Base-by-base conservation (phyloP, 73 alveolate species). In the Urostyla sp. region DNA sequence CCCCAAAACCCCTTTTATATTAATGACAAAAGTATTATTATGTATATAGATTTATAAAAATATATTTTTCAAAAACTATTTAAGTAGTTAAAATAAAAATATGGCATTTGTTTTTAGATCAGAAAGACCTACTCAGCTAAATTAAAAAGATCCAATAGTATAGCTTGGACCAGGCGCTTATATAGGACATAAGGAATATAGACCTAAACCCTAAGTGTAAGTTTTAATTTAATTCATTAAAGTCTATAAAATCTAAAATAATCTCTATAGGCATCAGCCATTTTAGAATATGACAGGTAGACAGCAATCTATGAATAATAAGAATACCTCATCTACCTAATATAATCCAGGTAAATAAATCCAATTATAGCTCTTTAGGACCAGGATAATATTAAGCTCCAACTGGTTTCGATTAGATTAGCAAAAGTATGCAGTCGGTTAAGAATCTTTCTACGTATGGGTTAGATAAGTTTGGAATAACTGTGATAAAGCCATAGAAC, bases 91-190 rank as follows among this genome's bases (percentile, higher is more conserved):
- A 60, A 74, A 54, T 50, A 74, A 24, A 44, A 85, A n/a, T n/a
- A n/a, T 85, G 93, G 93, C 93, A 0, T 85, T 85, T 67, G 93
- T 85, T 13, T 85, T 24, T 36, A 28, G 89, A 51, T 52, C 93
- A 32, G 93, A 85, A 20, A 46, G 93, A 30, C 49, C 55, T 4
- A 75, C 48, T 7, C 75, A 78, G 31, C 23, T 78, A 35, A 43
- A 55, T 36, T 69, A 72, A 0, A 35, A 63, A n/a, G 72, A 48
- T 15, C 21, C 54, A 20, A 48, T 72, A 30, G 57, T 69, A 26
- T 20, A 54, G 3, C 67, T 83, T 0, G 91, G 91, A 0, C 91
- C 91, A 1, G 91, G 91, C 7, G 69, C 82, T 30, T 83, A 83
- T 30, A 37, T 83, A 1, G 91, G 87, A 11, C 91, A 83, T 45